phyloP scores from a whole-genome alignment of 805 yeast genomes.

The Candida gorgasii region DNA sequence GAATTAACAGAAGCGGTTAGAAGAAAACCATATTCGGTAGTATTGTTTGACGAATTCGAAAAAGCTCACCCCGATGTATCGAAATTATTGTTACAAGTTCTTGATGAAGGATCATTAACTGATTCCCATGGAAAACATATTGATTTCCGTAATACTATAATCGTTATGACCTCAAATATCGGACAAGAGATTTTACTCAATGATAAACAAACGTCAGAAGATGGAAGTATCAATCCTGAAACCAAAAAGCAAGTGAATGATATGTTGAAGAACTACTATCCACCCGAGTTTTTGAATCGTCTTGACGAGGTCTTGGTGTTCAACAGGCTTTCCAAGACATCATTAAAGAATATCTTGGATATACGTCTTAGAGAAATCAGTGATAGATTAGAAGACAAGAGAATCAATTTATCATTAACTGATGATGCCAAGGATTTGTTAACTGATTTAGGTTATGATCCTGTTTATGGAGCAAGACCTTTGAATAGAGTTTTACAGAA shows the following conservation, averaged over 20 bases:
- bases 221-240: constrained; percentile 55
- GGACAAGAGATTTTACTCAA: constrained; percentile 86
- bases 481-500: constrained; percentile 87
- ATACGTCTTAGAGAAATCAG: constrained; percentile 81
- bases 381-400: constrained; percentile 73
- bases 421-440: constrained; percentile 75
- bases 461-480: constrained; percentile 94
- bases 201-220: constrained; percentile 59
- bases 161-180: constrained; percentile 94
- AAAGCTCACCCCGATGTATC: constrained; percentile 97
- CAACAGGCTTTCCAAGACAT: constrained; percentile 79
- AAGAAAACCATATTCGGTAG: constrained; percentile 91
- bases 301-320: constrained; percentile 92
- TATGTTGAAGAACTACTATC: constrained; percentile 68
- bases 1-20: constrained; percentile 96
- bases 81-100: constrained; percentile 83
- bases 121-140: constrained; percentile 94
- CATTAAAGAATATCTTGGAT: constrained; percentile 79
- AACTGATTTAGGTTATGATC: constrained; percentile 86
- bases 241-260: constrained; percentile 64
- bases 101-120: constrained; percentile 93
- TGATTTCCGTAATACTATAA: constrained; percentile 91
- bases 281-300: constrained; percentile 95
- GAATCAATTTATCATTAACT: constrained; percentile 60
- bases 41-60: constrained; percentile 93